Base-by-base conservation (phyloP, 179 eudicot genomes). In the Spergularia azorica region DNA sequence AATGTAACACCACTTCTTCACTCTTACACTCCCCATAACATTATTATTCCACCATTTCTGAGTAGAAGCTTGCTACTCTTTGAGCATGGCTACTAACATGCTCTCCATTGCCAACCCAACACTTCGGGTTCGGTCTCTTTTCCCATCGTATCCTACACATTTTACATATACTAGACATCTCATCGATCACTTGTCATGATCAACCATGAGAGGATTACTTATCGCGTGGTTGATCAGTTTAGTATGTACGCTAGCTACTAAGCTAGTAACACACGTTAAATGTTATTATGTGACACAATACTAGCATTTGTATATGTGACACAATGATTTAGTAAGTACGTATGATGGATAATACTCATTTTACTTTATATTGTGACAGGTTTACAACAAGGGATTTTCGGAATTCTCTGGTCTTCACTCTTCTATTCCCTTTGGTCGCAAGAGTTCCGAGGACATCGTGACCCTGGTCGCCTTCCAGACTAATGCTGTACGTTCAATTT, bases 81-180 rank as follows among this genome's bases (percentile, higher is more conserved):
- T 18, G 84, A 79, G 85, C 90, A 95, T 95, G 97, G 97, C 98
- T 51, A 89, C 97, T 63, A 83, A 93, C 87, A 92, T 88, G 79
- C 89, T 91, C 82, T 90, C 94, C 55, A 85, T 90, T 52, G 91
- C 90, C 83, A 93, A 86, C 81, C 86, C 97, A 1, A 87, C 97
- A 72, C 91, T 86, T 66, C 89, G 88, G 91, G 93, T 91, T 75
- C 54, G 63, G 51, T 55, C 61, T 50, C 52, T 9, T 6, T 65
- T 36, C 18, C 51, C 64, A 14, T 8, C 21, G 38, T 6, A 2
- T 17, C 9, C 36, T 15, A 36, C 63, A 9, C 18, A 3, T 26
- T 70, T 43, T 6, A 12, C 72, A 17, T 3, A 2, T 69, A 15
- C 10, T 9, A 67, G 41, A 21, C 9, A n/a, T 10, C 9, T 46